These are phyloP conservation scores for Tritrichomonas foetus DNA, from an alignment of 208 protist genomes.

Conservation along the genomic window DNA sequence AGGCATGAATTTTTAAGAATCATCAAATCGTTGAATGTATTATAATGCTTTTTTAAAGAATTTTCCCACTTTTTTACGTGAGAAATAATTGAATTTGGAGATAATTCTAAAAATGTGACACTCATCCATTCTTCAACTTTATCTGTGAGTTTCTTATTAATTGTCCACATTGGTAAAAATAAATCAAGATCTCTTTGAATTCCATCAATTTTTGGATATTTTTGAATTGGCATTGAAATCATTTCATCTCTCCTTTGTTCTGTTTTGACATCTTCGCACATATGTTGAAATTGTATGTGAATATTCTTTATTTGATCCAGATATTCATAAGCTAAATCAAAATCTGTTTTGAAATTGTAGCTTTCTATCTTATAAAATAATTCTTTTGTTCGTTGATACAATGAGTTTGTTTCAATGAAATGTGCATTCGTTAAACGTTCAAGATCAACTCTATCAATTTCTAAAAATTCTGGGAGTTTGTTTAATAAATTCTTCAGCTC, in stretches of 20 bases:
- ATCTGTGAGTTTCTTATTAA: background rate
- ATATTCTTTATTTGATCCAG: too few species aligned
- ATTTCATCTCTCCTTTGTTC: background rate
- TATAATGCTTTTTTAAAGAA: background rate
- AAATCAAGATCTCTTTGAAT: background rate
- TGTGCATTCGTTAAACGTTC: background rate
- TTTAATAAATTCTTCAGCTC: background rate
- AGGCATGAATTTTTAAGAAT: too few species aligned
- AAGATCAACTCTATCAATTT: background rate
- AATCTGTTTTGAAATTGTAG: too few species aligned
- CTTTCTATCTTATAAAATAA: too few species aligned
- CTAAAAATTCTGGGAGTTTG: background rate
- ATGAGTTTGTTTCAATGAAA: too few species aligned
- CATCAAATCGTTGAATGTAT: too few species aligned
- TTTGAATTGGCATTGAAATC: background rate
- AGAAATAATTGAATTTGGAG: background rate
- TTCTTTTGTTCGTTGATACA: too few species aligned
- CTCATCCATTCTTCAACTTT: background rate
- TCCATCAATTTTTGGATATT: background rate
- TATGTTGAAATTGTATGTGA: too few species aligned
- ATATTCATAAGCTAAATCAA: too few species aligned
- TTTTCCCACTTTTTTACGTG: background rate
- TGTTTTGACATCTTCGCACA: too few species aligned
- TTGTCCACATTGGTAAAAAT: background rate
- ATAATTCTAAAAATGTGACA: background rate